Conservation (phyloP, 306 rosid genomes). For the Cucumis cinereus region DNA sequence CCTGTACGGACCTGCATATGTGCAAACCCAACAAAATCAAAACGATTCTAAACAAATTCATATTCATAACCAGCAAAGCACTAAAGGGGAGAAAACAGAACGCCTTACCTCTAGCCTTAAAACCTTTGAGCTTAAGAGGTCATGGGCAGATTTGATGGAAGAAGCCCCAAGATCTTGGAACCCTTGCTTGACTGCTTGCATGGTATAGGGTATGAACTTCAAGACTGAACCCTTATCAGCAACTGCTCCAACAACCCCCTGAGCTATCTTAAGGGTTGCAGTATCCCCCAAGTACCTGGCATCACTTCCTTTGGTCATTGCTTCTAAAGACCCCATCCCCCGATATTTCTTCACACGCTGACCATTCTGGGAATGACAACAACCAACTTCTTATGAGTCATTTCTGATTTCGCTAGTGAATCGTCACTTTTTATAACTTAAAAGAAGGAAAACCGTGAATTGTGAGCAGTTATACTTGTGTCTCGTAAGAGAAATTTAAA, state of each 20-base stretch:
- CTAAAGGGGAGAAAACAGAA: background rate
- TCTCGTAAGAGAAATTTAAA: background rate
- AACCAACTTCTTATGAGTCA: slow-evolving; percentile 1
- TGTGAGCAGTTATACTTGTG: background rate
- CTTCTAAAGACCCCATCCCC: slow-evolving; percentile 98
- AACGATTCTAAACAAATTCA: background rate
- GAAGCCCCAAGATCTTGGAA: slow-evolving; percentile 94
- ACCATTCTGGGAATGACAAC: slow-evolving; percentile 50
- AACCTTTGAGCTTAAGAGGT: slow-evolving; percentile 55
- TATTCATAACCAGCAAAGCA: background rate
- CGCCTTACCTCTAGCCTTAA: slow-evolving; percentile 76
- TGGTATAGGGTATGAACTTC: slow-evolving; percentile 78
- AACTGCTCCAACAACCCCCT: slow-evolving; percentile 91
- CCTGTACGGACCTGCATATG: slow-evolving; percentile 60
- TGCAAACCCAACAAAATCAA: background rate
- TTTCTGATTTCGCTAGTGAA: background rate
- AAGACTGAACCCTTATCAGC: slow-evolving; percentile 87
- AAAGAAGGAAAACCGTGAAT: background rate
- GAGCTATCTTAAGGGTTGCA: slow-evolving; percentile 83
- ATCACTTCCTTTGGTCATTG: slow-evolving; percentile 96
- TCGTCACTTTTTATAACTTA: background rate
- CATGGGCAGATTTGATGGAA: slow-evolving; percentile 75
- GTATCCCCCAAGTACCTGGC: slow-evolving; percentile 76
- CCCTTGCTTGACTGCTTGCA: slow-evolving; percentile 96
- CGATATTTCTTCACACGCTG: slow-evolving; percentile 61